Evolutionary conservation across 2,329 filamentous ascomycete genomes (phyloP).

Genomic region (Tolypocladium sp.): DNA sequence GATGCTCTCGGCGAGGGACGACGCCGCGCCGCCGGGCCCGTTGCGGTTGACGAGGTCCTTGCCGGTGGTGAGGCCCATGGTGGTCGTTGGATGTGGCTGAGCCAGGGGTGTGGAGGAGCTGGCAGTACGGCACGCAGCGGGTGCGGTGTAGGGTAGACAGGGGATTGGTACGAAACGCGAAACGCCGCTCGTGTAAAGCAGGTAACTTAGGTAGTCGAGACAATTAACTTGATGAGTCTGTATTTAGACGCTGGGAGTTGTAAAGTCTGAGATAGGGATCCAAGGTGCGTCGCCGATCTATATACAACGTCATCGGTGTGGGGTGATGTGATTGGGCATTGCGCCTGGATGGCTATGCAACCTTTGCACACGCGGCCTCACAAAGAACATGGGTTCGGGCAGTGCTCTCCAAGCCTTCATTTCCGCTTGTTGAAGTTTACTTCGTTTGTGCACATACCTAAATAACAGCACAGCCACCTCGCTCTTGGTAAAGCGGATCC

Average conservation of each 20-base stretch:
- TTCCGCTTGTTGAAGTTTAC: background rate
- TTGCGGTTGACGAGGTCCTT: constrained; percentile 20
- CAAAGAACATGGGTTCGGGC: background rate
- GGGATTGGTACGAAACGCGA: background rate
- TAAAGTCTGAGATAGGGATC: background rate
- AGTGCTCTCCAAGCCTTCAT: background rate
- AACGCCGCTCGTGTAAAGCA: background rate
- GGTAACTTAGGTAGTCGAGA: background rate
- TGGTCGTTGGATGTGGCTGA: background rate
- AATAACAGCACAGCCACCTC: background rate
- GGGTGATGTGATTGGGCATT: background rate
- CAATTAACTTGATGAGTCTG: background rate
- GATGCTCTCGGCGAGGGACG: constrained; percentile 39
- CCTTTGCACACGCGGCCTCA: background rate
- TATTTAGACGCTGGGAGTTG: background rate
- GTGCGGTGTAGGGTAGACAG: background rate
- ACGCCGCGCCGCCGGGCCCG: constrained; percentile 38
- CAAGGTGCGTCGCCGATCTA: background rate
- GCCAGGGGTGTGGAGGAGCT: background rate
- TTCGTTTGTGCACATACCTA: background rate
- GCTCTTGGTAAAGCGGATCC: background rate
- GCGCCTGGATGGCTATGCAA: background rate
- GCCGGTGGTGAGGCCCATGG: constrained; percentile 13
- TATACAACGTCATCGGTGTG: background rate
- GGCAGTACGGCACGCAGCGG: background rate